Conservation (phyloP, 768 basidiomycete genomes). For the Suillus americanus region DNA sequence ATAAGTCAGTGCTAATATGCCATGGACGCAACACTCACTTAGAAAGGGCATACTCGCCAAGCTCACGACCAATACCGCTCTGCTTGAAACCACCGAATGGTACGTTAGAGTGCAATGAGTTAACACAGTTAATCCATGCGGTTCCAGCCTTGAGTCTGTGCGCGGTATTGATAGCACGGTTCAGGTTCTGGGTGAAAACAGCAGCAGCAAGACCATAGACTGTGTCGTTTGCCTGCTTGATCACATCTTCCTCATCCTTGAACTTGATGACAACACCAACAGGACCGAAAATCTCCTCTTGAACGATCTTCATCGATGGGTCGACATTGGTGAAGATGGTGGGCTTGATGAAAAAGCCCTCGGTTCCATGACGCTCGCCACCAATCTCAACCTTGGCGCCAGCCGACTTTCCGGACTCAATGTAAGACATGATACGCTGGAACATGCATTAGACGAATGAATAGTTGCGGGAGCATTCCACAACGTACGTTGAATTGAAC, state of each 20-base stretch:
- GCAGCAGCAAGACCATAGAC: conserved; percentile 85
- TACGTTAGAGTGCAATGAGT: conserved; percentile 36
- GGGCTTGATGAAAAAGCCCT: conserved; percentile 72
- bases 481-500: conserved; percentile 64
- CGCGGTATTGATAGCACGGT: conserved; percentile 68
- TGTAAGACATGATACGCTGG: conserved; percentile 76
- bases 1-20: not conserved
- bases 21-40: conserved; percentile 32
- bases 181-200: conserved; percentile 81
- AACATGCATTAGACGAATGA: not conserved
- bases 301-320: conserved; percentile 72
- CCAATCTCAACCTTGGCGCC: conserved; percentile 70
- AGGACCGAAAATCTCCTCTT: conserved; percentile 80
- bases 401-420: conserved; percentile 67
- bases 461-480: not conserved
- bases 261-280: conserved; percentile 78
- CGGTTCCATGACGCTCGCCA: conserved; percentile 56
- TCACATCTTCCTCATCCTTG: conserved; percentile 63
- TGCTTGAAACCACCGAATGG: conserved; percentile 90
- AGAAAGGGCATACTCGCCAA: conserved; percentile 71
- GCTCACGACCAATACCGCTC: conserved; percentile 77
- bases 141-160: conserved; percentile 82
- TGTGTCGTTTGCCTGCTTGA: conserved; percentile 82
- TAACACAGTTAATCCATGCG: conserved; percentile 55
- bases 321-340: conserved; percentile 72